Conservation (phyloP, 2,329 filamentous ascomycete species). For the Talaromyces pinophilus region DNA sequence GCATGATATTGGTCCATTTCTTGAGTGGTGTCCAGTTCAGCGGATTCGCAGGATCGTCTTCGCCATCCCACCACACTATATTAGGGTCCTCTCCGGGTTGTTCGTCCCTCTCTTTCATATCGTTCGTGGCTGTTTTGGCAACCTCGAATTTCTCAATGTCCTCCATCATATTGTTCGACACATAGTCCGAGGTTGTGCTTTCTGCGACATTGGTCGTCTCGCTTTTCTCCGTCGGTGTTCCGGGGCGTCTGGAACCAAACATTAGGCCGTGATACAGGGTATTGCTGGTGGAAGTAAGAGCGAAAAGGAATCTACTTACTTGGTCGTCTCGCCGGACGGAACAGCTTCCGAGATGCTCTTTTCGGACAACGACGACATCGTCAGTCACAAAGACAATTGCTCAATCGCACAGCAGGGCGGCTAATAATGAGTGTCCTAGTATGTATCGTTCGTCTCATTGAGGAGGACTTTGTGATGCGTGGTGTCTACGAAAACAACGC, state of each 20-base stretch:
- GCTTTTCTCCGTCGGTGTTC: constrained; percentile 13
- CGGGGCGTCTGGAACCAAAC: neutral
- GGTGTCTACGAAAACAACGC: neutral
- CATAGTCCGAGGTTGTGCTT: constrained; percentile 14
- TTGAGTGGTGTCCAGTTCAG: constrained; percentile 40
- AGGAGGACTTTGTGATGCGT: neutral
- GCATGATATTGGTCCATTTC: constrained; percentile 41
- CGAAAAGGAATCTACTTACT: neutral
- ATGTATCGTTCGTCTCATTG: neutral
- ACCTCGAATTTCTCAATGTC: constrained; percentile 13
- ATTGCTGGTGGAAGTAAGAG: neutral
- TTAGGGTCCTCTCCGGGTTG: constrained; percentile 16
- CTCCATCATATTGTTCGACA: neutral
- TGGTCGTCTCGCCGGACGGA: neutral
- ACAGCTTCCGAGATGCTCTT: constrained; percentile 2
- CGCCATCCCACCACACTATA: constrained; percentile 26
- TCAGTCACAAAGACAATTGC: neutral
- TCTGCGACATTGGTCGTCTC: constrained; percentile 18
- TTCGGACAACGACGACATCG: neutral
- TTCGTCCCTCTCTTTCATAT: constrained; percentile 1
- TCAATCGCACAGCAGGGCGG: neutral
- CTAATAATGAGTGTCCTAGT: neutral
- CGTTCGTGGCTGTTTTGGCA: constrained; percentile 5
- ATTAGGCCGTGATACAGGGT: neutral
- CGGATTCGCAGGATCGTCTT: constrained; percentile 40